Base-by-base conservation (phyloP, 495 filamentous ascomycete species). In the Podospora conica region DNA sequence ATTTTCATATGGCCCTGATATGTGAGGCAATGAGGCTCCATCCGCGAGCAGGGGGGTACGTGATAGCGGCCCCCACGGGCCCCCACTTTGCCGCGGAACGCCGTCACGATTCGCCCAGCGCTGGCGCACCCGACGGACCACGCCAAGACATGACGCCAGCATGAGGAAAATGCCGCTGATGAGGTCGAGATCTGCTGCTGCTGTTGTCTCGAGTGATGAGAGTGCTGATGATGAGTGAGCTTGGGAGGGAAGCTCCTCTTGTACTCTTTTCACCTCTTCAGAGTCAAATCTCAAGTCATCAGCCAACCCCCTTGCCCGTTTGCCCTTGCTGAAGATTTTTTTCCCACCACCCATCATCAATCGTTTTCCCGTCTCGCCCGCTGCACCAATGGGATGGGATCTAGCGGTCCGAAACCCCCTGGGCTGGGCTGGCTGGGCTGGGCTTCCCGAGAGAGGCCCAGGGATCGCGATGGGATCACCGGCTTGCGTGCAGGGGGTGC, bases 11-110 rank as follows among this genome's bases (percentile, higher is more conserved):
- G 28, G n/a, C 40, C 65, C 68, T 74, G 72, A 69, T 75, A 73
- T 75, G 71, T 76, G 70, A 72, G 72, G 74, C 69, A 69, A 53
- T 68, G 74, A 73, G 72, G 70, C 71, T 76, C 73, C 58, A 59
- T 66, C 18, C 8, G 40, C 21, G 40, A 22, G 62, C 66, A 60
- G 60, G 60, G 60, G 54, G 31, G n/a, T 24, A 53, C 9, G 53
- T 55, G 15, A 18, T 28, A 48, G 40, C 22, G 12, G 54, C 68
- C 69, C 66, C 66, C 69, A 71, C 66, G 54, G 20, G 55, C 66
- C 73, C 69, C 73, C 71, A 71, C 71, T 69, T 66, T n/a, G 59
- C 61, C n/a, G 29, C 64, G 65, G 27, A 63, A n/a, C 5, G 20
- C n/a, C 27, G 27, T 48, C 31, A 55, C 59, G 40, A 73, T 65